Conservation (phyloP, 2,329 filamentous ascomycete species). For the Whalleya microplaca region DNA sequence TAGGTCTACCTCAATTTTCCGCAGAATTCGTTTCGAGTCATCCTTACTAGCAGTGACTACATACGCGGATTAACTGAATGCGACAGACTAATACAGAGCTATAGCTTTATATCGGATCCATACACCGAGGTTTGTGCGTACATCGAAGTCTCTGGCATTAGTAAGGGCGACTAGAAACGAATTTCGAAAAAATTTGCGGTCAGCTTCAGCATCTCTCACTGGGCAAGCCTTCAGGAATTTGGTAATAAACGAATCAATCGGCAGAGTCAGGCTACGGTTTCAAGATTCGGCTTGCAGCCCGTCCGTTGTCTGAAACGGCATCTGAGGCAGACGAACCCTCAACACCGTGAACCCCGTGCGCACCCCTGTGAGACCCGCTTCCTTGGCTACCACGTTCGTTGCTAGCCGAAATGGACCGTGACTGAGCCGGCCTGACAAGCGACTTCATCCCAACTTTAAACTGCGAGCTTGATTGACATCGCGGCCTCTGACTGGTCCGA, state of each 20-base stretch:
- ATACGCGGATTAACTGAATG: too few relatives aligned
- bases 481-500: constrained; percentile 20
- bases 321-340: constrained; percentile 35
- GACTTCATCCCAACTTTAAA: constrained; percentile 29
- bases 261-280: constrained; percentile 33
- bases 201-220: neutral
- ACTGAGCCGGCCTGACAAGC: constrained; percentile 17
- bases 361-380: constrained; percentile 4
- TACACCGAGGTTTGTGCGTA: too few relatives aligned
- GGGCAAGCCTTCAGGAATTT: constrained; percentile 16
- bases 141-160: too few relatives aligned
- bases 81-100: too few relatives aligned
- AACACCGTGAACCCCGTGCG: constrained; percentile 20
- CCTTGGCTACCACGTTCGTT: constrained; percentile 23
- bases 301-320: constrained; percentile 38
- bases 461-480: constrained; percentile 13
- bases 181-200: neutral
- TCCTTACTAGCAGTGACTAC: too few relatives aligned
- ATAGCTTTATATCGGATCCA: neutral
- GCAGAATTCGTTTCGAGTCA: too few relatives aligned
- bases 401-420: constrained; percentile 17
- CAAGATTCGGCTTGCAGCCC: constrained; percentile 33
- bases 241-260: constrained; percentile 23
- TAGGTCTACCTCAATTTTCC: too few relatives aligned
- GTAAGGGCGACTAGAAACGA: neutral